A percentile compares a stretch with the other conserved stretches of the same genome.
Conservation (phyloP, 371 early-diverging fungal genomes). For the Rhizomucor miehei region DNA sequence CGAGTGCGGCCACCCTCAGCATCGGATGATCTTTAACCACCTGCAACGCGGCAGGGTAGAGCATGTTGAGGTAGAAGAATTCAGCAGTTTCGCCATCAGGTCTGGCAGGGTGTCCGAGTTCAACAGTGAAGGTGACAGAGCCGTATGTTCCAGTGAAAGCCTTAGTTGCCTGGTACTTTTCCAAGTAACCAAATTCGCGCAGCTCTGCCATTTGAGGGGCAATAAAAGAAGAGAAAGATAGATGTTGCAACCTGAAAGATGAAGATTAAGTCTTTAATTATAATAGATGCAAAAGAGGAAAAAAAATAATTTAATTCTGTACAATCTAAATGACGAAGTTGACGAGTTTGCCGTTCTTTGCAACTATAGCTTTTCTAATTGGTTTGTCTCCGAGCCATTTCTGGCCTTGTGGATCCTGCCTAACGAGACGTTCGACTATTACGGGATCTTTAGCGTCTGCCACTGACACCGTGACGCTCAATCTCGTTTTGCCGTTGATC, state of each 20-base stretch:
- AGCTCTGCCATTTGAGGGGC: constrained; percentile 2
- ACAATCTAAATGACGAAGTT: constrained; percentile 59
- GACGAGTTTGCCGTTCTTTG: constrained; percentile 71
- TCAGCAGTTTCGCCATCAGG: constrained; percentile 2
- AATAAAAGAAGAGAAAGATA: constrained; percentile 1
- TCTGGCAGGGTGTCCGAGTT: constrained; percentile 14
- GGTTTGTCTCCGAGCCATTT: constrained; percentile 55
- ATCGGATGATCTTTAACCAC: constrained; percentile 25
- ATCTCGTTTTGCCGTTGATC: constrained; percentile 82
- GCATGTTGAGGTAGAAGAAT: constrained; percentile 14
- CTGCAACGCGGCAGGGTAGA: constrained; percentile 21
- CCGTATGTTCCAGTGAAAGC: constrained; percentile 30
- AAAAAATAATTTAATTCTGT: not conserved
- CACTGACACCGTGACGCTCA: constrained; percentile 59
- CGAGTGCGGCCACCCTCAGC: constrained; percentile 19
- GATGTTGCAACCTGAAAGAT: too few species aligned
- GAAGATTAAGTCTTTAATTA: too few species aligned
- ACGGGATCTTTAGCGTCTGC: constrained; percentile 23
- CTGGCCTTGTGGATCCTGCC: constrained; percentile 46
- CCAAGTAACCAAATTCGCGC: constrained; percentile 26
- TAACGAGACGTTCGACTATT: constrained; percentile 46
- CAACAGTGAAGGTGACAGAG: constrained; percentile 20
- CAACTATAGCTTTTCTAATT: constrained; percentile 65
- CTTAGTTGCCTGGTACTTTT: constrained; percentile 41
- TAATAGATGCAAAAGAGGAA: too few species aligned